Conservation (phyloP, 305 asterid species). For the Fraxinus albicans region DNA sequence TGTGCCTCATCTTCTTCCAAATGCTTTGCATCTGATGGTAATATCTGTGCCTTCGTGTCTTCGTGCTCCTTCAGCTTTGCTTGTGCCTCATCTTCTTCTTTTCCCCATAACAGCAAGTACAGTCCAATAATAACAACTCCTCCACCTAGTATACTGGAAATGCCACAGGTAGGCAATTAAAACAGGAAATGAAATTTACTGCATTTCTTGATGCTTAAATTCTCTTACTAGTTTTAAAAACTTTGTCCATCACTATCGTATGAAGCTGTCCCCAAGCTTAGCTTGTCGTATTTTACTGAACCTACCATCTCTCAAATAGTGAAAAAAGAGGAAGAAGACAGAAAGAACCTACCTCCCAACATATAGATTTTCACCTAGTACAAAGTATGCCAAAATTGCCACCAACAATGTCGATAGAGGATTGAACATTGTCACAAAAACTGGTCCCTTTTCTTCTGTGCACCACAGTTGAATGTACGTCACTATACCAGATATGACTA, state of each 20-base stretch:
- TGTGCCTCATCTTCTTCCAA: conserved; percentile 39
- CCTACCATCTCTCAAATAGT: background rate
- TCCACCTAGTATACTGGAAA: conserved; percentile 65
- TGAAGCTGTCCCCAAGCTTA: background rate
- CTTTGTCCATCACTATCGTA: background rate
- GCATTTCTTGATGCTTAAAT: background rate
- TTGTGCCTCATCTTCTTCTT: conserved; percentile 44
- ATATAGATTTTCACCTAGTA: conserved; percentile 62
- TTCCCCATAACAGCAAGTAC: conserved; percentile 72
- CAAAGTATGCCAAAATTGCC: conserved; percentile 52
- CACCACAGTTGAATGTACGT: conserved; percentile 61
- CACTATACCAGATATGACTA: conserved; percentile 58
- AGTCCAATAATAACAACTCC: conserved; percentile 52
- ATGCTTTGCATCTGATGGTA: conserved; percentile 22
- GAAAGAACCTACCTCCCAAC: conserved; percentile 52
- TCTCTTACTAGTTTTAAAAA: background rate
- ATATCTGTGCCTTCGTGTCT: conserved; percentile 25
- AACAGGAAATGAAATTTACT: background rate
- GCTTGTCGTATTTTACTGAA: background rate
- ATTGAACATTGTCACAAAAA: conserved; percentile 69
- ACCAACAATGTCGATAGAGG: conserved; percentile 66
- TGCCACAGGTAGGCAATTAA: conserved; percentile 2
- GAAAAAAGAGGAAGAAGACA: background rate
- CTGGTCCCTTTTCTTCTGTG: conserved; percentile 71
- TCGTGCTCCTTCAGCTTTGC: conserved; percentile 32